Percentiles rank a stretch among this genome's conserved stretches.
Conservation (phyloP, 2,329 filamentous ascomycete genomes). For the Blastomyces parvus region DNA sequence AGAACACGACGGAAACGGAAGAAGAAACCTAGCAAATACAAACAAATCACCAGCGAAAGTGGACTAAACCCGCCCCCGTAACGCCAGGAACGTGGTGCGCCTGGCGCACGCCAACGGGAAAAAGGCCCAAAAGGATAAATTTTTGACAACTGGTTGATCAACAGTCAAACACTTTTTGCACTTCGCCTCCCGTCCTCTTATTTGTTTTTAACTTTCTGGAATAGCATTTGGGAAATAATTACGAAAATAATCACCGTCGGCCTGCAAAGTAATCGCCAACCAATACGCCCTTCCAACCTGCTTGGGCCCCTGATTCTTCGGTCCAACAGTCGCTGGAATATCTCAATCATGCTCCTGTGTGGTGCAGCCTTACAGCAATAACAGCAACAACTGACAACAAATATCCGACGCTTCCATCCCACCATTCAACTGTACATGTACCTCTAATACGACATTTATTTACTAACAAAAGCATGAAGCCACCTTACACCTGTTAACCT, state of each 20-base stretch:
- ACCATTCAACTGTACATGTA: not conserved
- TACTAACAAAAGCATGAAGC: slow-evolving; percentile 4
- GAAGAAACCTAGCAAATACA: slow-evolving; percentile 1
- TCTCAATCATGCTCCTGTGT: slow-evolving; percentile 2
- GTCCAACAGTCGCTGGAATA: not conserved
- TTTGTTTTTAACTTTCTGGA: not conserved
- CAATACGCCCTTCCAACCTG: not conserved
- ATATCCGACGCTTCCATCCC: not conserved
- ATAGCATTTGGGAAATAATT: not conserved
- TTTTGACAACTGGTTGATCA: not conserved
- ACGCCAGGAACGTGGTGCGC: slow-evolving; percentile 3
- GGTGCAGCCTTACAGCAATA: not conserved
- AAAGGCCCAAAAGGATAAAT: not conserved
- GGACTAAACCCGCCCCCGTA: slow-evolving; percentile 8
- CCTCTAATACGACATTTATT: not conserved
- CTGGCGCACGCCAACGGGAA: not conserved
- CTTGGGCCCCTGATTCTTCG: not conserved
- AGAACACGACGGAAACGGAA: slow-evolving; percentile 7
- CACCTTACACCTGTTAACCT: not conserved
- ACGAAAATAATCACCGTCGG: not conserved
- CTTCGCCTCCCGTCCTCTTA: not conserved
- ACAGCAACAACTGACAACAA: not conserved
- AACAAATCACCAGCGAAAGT: not conserved
- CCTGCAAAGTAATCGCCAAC: not conserved
- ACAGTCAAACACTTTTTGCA: not conserved